Base-by-base conservation (phyloP, 208 protist genomes). In the Trypanosoma conorhini region DNA sequence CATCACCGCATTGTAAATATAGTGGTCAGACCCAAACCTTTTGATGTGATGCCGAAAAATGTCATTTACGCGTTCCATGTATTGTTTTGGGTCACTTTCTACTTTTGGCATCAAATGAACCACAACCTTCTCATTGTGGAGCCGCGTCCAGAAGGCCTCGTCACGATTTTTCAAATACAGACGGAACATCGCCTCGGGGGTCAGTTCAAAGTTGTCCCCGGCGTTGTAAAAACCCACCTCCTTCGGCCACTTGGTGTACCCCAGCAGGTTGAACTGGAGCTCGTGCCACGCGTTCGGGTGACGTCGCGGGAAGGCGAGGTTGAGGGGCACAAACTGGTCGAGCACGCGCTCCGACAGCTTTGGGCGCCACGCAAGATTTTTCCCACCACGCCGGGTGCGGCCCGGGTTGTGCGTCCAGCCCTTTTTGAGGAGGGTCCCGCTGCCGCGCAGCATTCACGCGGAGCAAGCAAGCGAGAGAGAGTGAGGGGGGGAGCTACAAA, bases 1-100 rank as follows among this genome's bases (percentile, higher is more conserved):
- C 89, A 97, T 97, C 8, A 97, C 89, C 5, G 87, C 89, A 65
- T 97, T 97, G 82, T 94, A 97, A 59, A 97, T 95, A 72, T 91
- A 93, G 69, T 97, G 92, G 58, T 97, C 92, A 1, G 86, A 88
- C 0, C 92, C 92, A 76, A 91, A 97, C 19, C 87, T 79, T 73
- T 85, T 90, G n/a, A 97, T 67, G 64, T 97, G 91, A 62, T 94
- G 87, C 19, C 83, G 76, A 72, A 91, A 92, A 28, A 97, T 80
- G 22, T 94, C 80, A 52, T 91, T 62, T 0, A 97, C 88, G 21
- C 66, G 79, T 62, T 62, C 66, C 84, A 97, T 94, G 62, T 92
- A 76, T 44, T 28, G 70, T 31, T 77, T 70, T 19, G 92, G 85
- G 0, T 85, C 83, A 62, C 87, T 68, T 74, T 97, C 89, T 46